These are phyloP conservation scores for Penicillium sp. DNA, from an alignment of 2,329 filamentous ascomycete genomes.

Conservation along the genomic window DNA sequence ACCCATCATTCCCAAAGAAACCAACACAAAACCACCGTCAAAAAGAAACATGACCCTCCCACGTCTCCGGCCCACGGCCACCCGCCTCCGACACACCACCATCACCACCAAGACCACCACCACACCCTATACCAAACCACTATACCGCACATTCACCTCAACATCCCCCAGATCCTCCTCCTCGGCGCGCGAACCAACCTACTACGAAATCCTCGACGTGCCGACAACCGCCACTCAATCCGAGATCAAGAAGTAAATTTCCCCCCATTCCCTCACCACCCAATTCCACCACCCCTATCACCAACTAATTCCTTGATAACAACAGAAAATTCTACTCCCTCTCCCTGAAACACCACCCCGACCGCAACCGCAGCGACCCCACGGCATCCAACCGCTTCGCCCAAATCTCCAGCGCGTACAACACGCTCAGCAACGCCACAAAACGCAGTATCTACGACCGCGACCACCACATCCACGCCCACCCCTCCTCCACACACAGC, in stretches of 20 bases:
- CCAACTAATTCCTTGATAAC: too few species aligned
- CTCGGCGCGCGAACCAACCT: conserved; percentile 43
- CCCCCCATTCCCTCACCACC: too few species aligned
- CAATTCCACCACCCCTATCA: too few species aligned
- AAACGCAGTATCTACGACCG: conserved; percentile 77
- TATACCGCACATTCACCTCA: too few species aligned
- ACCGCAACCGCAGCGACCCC: conserved; percentile 72
- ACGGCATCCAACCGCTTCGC: conserved; percentile 66
- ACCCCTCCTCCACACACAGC: conserved; percentile 16
- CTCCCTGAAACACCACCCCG: conserved; percentile 85
- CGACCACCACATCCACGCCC: conserved; percentile 34
- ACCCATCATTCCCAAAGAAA: too few species aligned
- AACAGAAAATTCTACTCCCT: conserved; percentile 76
- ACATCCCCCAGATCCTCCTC: conserved; percentile 2
- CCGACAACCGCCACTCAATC: conserved; percentile 59
- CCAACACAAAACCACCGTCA: too few species aligned
- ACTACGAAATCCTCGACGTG: conserved; percentile 78
- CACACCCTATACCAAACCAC: too few species aligned
- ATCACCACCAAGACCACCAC: too few species aligned
- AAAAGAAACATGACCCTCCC: too few species aligned
- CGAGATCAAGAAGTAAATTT: too few species aligned
- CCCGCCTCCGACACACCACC: too few species aligned
- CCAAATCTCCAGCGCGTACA: conserved; percentile 74
- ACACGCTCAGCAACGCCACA: conserved; percentile 59
- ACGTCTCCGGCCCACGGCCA: too few species aligned